Percentiles rank a stretch among this genome's conserved stretches.
Evolutionary conservation across 78 protist genomes (phyloP).

Genomic region (Bodo saltans): DNA sequence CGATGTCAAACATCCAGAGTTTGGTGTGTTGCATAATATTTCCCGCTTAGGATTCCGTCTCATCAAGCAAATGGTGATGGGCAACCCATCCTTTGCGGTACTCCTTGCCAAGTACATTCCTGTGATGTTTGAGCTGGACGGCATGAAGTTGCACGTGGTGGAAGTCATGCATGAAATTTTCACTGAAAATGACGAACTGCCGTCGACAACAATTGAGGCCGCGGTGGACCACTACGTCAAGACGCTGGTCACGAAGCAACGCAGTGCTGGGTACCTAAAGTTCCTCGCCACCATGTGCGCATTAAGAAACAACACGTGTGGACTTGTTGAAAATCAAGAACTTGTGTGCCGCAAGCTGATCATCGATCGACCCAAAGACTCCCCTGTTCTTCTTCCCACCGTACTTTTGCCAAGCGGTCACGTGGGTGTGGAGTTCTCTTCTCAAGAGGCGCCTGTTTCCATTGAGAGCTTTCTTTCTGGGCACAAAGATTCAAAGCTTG

Average conservation of each 20-base stretch:
- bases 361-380: neutral
- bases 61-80: neutral
- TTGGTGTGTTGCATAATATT: neutral
- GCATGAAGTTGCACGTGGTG: neutral
- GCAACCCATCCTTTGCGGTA: neutral
- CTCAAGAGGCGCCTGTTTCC: neutral
- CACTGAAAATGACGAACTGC: neutral
- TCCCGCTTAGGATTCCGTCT: neutral
- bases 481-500: neutral
- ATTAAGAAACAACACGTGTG: no score
- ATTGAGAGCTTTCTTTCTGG: neutral
- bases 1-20: no score
- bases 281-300: neutral
- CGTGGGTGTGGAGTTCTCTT: neutral
- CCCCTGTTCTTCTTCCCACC: neutral
- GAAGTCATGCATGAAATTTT: neutral
- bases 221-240: neutral
- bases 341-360: neutral
- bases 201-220: neutral
- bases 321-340: no score
- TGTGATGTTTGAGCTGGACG: neutral
- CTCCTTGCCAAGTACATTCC: neutral
- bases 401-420: neutral
- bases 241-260: neutral
- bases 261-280: neutral